phyloP scores from a whole-genome alignment of 305 asterid genomes.

The Fraxinus sp. region DNA sequence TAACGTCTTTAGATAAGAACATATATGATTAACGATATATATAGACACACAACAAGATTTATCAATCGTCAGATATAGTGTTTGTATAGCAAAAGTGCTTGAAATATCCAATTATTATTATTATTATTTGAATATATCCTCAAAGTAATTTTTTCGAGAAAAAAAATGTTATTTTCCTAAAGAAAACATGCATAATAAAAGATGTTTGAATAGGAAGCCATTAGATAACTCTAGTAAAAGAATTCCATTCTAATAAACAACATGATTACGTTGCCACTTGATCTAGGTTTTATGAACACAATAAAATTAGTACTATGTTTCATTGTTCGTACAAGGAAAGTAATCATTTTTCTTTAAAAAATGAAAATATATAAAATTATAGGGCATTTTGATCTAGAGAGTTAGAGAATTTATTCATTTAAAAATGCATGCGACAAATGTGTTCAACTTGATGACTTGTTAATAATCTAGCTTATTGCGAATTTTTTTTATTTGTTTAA shows the following conservation, averaged over 20 bases:
- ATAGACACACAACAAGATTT: background rate
- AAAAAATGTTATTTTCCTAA: background rate
- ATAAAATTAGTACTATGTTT: background rate
- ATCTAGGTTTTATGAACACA: background rate
- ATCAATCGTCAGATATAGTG: background rate
- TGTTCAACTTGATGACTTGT: too few relatives aligned
- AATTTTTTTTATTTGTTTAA: too few relatives aligned
- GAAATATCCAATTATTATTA: background rate
- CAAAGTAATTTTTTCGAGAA: background rate
- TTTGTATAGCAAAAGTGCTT: background rate
- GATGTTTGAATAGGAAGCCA: background rate
- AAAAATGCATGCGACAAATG: background rate
- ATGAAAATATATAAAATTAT: background rate
- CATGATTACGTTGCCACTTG: background rate
- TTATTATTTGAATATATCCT: background rate
- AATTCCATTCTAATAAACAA: background rate
- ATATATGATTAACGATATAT: background rate
- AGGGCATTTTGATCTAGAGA: background rate
- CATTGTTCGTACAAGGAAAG: background rate
- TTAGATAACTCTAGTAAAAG: background rate
- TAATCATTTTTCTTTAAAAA: too few relatives aligned
- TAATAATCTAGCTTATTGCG: background rate
- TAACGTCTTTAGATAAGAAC: background rate
- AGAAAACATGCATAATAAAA: background rate
- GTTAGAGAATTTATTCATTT: background rate